These are phyloP conservation scores for Dryadomyces quercus-mongolicae DNA, from an alignment of 2,329 filamentous ascomycete genomes.

Conservation along the genomic window DNA sequence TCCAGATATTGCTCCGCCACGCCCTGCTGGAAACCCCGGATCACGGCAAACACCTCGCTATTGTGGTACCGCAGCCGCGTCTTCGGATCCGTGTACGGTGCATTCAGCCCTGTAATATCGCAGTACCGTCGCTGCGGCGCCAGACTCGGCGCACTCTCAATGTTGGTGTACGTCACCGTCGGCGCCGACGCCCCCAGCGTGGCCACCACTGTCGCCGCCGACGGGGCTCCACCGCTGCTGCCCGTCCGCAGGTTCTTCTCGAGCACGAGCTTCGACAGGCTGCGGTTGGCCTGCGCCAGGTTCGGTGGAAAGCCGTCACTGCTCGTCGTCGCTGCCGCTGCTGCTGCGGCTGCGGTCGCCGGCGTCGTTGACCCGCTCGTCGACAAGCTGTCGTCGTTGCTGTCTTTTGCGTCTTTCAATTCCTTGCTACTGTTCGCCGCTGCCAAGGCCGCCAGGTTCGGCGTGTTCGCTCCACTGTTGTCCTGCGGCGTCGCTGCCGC, in stretches of 20 bases:
- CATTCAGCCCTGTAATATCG: constrained; percentile 87
- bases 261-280: constrained; percentile 74
- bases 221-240: not conserved
- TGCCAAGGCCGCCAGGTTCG: constrained; percentile 23
- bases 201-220: not conserved
- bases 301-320: constrained; percentile 37
- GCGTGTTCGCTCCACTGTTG: constrained; percentile 62
- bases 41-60: constrained; percentile 76
- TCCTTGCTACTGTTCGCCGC: constrained; percentile 11
- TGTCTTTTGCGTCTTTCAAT: constrained; percentile 1
- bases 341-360: constrained; percentile 30
- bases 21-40: constrained; percentile 69
- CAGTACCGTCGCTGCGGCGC: constrained; percentile 83
- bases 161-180: constrained; percentile 84
- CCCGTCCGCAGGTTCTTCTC: constrained; percentile 58
- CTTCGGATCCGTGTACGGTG: constrained; percentile 89
- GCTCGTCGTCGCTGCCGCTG: constrained; percentile 16
- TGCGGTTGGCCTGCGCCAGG: constrained; percentile 80
- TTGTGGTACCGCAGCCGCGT: constrained; percentile 87
- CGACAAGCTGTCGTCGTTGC: constrained; percentile 37
- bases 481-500: constrained; percentile 67
- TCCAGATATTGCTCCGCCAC: constrained; percentile 82
- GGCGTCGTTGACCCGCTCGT: constrained; percentile 49
- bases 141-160: constrained; percentile 78
- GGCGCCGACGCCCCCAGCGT: constrained; percentile 37